Conservation (phyloP, 2,329 filamentous ascomycete genomes). For the Pseudogymnoascus verrucosus region DNA sequence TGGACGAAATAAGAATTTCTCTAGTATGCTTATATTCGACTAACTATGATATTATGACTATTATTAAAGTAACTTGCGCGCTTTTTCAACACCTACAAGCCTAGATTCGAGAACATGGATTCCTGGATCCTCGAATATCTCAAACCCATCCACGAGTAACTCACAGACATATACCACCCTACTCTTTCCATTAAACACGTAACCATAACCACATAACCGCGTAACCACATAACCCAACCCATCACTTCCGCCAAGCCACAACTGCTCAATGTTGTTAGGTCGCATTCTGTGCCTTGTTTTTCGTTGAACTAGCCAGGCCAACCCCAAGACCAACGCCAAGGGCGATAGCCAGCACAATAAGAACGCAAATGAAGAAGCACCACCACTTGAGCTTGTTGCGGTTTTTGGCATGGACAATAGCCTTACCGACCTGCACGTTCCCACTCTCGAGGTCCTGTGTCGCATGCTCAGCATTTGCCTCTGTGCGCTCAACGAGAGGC, state of each 20-base stretch:
- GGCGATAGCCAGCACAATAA: slow-evolving; percentile 49
- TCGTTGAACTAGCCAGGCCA: slow-evolving; percentile 15
- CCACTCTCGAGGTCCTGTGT: slow-evolving; percentile 59
- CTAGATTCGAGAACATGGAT: background rate
- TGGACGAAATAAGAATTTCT: background rate
- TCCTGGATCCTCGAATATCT: background rate
- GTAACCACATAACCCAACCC: background rate
- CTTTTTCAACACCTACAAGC: background rate
- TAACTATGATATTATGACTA: background rate
- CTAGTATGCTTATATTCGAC: background rate
- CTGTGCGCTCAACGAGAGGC: slow-evolving; percentile 50
- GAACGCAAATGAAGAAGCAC: slow-evolving; percentile 54
- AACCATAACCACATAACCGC: background rate
- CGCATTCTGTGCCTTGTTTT: background rate
- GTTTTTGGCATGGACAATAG: slow-evolving; percentile 57
- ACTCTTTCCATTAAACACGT: slow-evolving; percentile 2
- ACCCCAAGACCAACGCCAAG: slow-evolving; percentile 39
- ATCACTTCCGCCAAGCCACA: background rate
- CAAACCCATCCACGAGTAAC: background rate
- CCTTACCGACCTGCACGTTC: slow-evolving; percentile 61
- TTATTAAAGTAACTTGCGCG: background rate
- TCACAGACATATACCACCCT: background rate
- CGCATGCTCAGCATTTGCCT: slow-evolving; percentile 58
- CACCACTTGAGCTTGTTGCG: slow-evolving; percentile 76
- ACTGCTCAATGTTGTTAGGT: background rate